Conservation (phyloP, 2,329 filamentous ascomycete genomes). For the Xenoacremonium recifei region DNA sequence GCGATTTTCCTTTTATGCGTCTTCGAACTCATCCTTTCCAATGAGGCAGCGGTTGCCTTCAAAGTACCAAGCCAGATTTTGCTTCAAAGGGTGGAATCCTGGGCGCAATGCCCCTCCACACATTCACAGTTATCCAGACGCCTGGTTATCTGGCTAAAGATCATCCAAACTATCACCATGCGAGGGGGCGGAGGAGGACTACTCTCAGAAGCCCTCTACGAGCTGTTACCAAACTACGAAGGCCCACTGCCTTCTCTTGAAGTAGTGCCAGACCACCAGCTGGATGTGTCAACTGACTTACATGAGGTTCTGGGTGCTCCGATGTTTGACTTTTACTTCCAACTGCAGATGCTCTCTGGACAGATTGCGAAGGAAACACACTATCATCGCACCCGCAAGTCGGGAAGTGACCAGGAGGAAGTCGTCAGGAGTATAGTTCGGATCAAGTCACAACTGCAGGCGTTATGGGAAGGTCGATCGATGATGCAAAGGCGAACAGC, state of each 20-base stretch:
- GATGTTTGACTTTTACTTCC: slow-evolving; percentile 19
- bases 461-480: slow-evolving; percentile 13
- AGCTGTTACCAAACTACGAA: slow-evolving; percentile 7
- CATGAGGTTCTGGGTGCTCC: slow-evolving; percentile 14
- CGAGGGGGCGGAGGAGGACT: slow-evolving; percentile 16
- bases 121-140: slow-evolving; percentile 1
- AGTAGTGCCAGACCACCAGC: neutral
- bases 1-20: slow-evolving; percentile 14
- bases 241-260: slow-evolving; percentile 1
- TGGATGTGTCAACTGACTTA: slow-evolving; percentile 8
- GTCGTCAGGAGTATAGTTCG: slow-evolving; percentile 10
- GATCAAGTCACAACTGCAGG: slow-evolving; percentile 11
- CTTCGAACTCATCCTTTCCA: slow-evolving; percentile 11
- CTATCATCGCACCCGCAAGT: slow-evolving; percentile 23
- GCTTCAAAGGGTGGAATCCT: slow-evolving; percentile 3
- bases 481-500: slow-evolving; percentile 11
- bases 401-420: slow-evolving; percentile 18
- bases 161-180: slow-evolving; percentile 13
- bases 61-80: slow-evolving; percentile 7
- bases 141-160: slow-evolving; percentile 14
- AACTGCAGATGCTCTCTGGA: slow-evolving; percentile 17
- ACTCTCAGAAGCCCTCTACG: slow-evolving; percentile 9
- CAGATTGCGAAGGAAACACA: slow-evolving; percentile 18
- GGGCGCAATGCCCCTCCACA: neutral
- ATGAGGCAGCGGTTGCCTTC: slow-evolving; percentile 4